phyloP scores from a whole-genome alignment of 2,329 filamentous ascomycete genomes.

The Trichophyton benhamiae region DNA sequence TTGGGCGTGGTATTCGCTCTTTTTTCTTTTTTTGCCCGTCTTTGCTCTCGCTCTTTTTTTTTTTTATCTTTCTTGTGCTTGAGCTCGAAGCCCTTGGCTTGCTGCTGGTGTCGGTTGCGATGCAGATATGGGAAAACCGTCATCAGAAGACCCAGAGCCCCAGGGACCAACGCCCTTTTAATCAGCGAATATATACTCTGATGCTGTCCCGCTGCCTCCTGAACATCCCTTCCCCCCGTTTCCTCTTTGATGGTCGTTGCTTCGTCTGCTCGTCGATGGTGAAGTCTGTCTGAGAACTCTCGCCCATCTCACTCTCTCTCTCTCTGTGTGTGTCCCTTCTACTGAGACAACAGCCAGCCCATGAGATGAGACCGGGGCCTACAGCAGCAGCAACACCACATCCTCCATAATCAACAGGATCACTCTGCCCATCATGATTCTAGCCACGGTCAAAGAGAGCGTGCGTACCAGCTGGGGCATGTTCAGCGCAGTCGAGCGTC shows the following conservation, averaged over 20 bases:
- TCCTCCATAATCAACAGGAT: background rate
- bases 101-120: background rate
- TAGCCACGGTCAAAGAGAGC: constrained; percentile 3
- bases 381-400: background rate
- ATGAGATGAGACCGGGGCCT: background rate
- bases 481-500: constrained; percentile 32
- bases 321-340: background rate
- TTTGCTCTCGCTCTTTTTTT: background rate
- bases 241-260: background rate
- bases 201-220: background rate
- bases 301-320: background rate
- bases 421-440: constrained; percentile 6
- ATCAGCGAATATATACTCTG: background rate
- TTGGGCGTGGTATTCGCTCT: background rate
- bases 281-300: background rate
- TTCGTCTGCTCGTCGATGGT: background rate
- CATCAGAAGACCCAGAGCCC: background rate
- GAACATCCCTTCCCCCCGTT: background rate
- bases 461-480: constrained; percentile 17
- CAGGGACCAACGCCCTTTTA: background rate
- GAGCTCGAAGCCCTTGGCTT: background rate
- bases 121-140: background rate
- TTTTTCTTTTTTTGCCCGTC: no score
- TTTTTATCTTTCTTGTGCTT: background rate
- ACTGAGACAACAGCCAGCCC: background rate